Evolutionary conservation across 208 protist species (phyloP), one percentile per base, ranked within the genome.

Genomic region (Leishmania major): DNA sequence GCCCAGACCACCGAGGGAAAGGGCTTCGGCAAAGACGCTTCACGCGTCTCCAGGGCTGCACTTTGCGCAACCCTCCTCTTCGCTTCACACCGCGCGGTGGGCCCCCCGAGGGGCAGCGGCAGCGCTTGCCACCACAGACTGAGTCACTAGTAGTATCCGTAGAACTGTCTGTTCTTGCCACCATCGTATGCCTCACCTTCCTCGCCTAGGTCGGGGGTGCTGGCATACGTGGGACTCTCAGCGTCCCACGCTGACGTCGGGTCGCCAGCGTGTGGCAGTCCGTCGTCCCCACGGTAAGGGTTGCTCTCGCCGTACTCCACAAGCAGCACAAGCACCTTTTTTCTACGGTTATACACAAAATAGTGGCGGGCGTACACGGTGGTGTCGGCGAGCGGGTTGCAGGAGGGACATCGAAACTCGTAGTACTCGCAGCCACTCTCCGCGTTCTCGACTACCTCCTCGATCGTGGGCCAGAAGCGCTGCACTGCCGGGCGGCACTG

Each of bases 381-480:
- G 70, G 71, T 84, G 45, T 88, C 86, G 60, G 85, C 88, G 71
- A 87, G 87, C 11, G 93, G 93, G 83, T 94, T 90, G 51, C 93
- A 94, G 78, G 86, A 90, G n/a, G 86, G 93, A 77, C 85, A 94
- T 55, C 75, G 40, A 43, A 96, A 94, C 78, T 91, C 87, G 78
- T 91, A 96, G 82, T 92, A 94, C 77, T 94, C 93, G 66, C 93
- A 94, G 11, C 89, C 93, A 11, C 87, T 79, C 47, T 51, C 82
- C 55, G 83, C 89, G 73, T 90, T 88, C 22, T 81, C 76, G 31
- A 93, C 87, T 35, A 91, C 87, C 73, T 89, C 88, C 64, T 84
- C 71, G 1, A 96, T 75, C 13, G 84, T 86, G 4, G 83, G 62
- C 91, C 93, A 96, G 78, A 96, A 94, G 71, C 86, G 79, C 53